Evolutionary conservation across 2,329 filamentous ascomycete genomes (phyloP).

Genomic region (Colletotrichum orbiculare): DNA sequence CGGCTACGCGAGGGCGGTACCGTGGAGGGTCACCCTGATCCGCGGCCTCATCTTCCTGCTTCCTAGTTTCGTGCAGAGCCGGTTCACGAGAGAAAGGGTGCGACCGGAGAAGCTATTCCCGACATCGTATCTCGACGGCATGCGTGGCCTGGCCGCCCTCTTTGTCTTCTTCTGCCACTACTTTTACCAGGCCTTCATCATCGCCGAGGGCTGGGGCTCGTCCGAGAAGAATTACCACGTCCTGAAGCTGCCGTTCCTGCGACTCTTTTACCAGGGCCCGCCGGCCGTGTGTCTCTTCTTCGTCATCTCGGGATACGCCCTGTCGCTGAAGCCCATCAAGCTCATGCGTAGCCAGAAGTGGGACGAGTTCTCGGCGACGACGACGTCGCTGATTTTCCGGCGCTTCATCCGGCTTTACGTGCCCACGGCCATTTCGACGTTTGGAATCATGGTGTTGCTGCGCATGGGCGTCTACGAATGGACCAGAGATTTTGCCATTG

Average conservation of each 20-base stretch:
- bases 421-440: conserved; percentile 61
- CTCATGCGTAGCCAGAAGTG: conserved; percentile 52
- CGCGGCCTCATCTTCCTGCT: conserved; percentile 57
- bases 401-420: conserved; percentile 63
- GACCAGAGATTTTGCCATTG: conserved; percentile 58
- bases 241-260: conserved; percentile 64
- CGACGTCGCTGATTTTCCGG: conserved; percentile 63
- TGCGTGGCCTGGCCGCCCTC: conserved; percentile 66
- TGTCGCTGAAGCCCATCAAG: conserved; percentile 65
- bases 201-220: conserved; percentile 62
- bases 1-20: conserved; percentile 45
- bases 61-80: conserved; percentile 64
- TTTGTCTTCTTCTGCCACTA: conserved; percentile 69
- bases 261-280: conserved; percentile 65
- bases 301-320: conserved; percentile 70
- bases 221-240: conserved; percentile 56
- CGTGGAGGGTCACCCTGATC: conserved; percentile 51
- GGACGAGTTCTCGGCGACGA: conserved; percentile 54
- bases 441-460: conserved; percentile 57
- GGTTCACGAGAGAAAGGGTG: conserved; percentile 53
- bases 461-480: conserved; percentile 59
- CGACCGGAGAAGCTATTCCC: conserved; percentile 57
- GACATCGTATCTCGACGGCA: conserved; percentile 68
- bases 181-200: conserved; percentile 62
- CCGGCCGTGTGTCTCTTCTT: conserved; percentile 71